These are phyloP conservation scores for Plasmodium malariae DNA, from an alignment of 169 alveolate genomes.

Conservation along the genomic window DNA sequence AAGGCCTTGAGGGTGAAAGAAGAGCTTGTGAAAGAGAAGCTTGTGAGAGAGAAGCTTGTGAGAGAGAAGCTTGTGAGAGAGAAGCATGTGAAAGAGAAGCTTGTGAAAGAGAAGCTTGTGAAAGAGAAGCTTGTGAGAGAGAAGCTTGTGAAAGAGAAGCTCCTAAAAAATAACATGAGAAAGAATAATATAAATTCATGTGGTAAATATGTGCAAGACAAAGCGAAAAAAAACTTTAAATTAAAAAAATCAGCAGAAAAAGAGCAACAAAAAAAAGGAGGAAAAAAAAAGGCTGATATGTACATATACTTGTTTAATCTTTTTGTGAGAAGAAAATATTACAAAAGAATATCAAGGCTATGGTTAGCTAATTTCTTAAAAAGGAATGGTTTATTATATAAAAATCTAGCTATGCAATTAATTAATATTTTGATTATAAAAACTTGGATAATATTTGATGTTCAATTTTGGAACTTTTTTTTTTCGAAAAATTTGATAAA, in stretches of 20 bases:
- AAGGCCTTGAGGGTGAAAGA: not conserved
- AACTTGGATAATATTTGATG: slow-evolving; percentile 56
- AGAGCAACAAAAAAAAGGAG: not conserved
- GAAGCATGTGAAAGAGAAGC: not conserved
- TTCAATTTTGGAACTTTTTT: slow-evolving; percentile 58
- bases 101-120: not conserved
- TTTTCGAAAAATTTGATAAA: slow-evolving; percentile 14
- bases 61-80: not conserved
- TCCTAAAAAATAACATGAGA: not conserved
- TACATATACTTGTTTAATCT: slow-evolving; percentile 14
- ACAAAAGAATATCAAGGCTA: not conserved
- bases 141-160: not conserved
- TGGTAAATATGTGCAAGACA: not conserved
- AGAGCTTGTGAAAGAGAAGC: not conserved
- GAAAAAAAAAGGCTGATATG: not conserved
- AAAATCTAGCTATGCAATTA: slow-evolving; percentile 28
- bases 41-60: not conserved
- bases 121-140: not conserved
- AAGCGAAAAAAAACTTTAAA: not conserved
- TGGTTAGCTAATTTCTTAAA: slow-evolving; percentile 47
- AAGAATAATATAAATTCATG: not conserved
- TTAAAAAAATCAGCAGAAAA: not conserved
- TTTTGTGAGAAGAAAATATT: slow-evolving; percentile 24
- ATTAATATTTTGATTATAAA: slow-evolving; percentile 46
- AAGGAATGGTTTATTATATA: slow-evolving; percentile 37